Base-by-base conservation (phyloP, 2,329 filamentous ascomycete species). In the Fusarium graminum region DNA sequence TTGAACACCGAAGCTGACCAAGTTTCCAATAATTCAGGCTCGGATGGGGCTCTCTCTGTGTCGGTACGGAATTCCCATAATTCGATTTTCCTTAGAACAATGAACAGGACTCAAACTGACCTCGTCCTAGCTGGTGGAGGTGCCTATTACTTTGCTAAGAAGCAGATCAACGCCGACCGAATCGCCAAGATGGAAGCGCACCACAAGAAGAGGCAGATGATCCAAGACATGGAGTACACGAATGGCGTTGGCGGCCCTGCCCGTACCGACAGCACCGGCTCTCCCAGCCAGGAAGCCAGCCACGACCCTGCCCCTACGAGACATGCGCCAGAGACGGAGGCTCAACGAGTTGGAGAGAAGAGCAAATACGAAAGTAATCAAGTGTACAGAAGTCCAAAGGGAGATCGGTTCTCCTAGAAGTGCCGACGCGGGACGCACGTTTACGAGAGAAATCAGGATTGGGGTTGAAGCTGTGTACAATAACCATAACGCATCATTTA, bases 81-180 rank as follows among this genome's bases (percentile, higher is more conserved):
- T 17, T 19, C 16, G 36, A 38, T 49, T 47, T 42, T 19, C 25
- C 52, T 13, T 12, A 4, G 30, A n/a, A 16, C 16, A 28, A 19
- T 9, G 9, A 41, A 7, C 17, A 38, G 26, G 28, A 30, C 58
- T 54, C 62, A 30, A 70, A 62, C 61, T 72, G 65, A 63, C 59
- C 29, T 43, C 54, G 19, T 52, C 29, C 52, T 75, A 93, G 93
- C 94, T 70, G 95, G 94, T 75, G 95, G 88, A 68, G 92, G 90
- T 66, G 93, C 94, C 74, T 99, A 98, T 84, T 93, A 92, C 83
- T 97, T 97, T 77, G 95, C 95, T 67, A 99, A 99, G 85, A 86
- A 88, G 75, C 90, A 90, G 78, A 97, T 99, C 85, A 97, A 97
- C 77, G 92, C 92, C 71, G 93, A 97, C 79, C 92, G 94, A 67